Conservation (phyloP, 768 basidiomycete genomes). For the Cystofilobasidium bisporidii region DNA sequence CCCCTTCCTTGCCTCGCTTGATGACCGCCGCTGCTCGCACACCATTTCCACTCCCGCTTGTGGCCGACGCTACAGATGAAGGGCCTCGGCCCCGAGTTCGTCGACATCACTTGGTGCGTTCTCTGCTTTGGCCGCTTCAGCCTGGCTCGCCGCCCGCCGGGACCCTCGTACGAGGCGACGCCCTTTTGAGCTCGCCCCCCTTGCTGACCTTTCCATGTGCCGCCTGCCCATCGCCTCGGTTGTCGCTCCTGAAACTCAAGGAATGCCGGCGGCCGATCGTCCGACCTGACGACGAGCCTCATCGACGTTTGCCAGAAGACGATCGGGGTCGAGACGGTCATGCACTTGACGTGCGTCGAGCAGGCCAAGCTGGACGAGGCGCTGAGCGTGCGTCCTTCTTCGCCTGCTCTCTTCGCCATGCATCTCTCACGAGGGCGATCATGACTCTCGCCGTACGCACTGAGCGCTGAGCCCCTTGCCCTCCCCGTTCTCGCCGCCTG, state of each 20-base stretch:
- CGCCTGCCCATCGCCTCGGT: conserved; percentile 6
- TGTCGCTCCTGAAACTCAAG: no score
- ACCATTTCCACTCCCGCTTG: not conserved
- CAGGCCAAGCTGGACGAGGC: conserved; percentile 87
- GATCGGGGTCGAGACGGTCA: conserved; percentile 92
- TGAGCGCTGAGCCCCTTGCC: no score
- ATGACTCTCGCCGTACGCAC: no score
- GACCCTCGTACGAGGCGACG: not conserved
- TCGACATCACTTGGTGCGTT: conserved; percentile 84
- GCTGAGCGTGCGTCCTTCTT: no score
- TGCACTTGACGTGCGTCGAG: conserved; percentile 98
- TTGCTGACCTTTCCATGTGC: not conserved
- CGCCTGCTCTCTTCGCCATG: no score
- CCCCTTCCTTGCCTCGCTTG: not conserved
- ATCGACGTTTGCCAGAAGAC: conserved; percentile 87
- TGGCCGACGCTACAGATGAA: conserved; percentile 47
- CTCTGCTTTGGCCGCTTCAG: no score
- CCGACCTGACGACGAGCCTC: conserved; percentile 84
- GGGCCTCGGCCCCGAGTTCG: conserved; percentile 86
- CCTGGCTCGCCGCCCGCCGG: no score
- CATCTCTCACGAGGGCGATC: no score
- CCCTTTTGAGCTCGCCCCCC: not conserved
- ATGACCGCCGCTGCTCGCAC: no score
- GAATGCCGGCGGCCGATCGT: conserved; percentile 94
- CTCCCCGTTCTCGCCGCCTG: no score